Percentiles rank a stretch among this genome's conserved stretches.
phyloP scores from a whole-genome alignment of 2,329 filamentous ascomycete species.

The Trichophyton verrucosum region DNA sequence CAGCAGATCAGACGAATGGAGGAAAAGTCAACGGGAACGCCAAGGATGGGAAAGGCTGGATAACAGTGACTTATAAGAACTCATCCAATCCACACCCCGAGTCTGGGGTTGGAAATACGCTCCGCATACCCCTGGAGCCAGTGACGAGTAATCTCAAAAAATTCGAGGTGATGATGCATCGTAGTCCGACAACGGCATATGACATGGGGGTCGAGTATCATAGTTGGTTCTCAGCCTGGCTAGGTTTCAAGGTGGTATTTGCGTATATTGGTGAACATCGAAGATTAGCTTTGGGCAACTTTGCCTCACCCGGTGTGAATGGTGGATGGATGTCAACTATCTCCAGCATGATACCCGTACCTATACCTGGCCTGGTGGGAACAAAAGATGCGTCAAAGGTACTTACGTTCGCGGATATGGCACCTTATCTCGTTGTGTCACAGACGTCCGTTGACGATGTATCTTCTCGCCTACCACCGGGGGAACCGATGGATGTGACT shows the following conservation, averaged over 20 bases:
- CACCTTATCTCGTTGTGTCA: slow-evolving; percentile 61
- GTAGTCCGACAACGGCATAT: slow-evolving; percentile 46
- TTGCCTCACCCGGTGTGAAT: slow-evolving; percentile 24
- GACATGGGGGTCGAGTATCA: slow-evolving; percentile 51
- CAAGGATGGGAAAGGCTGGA: slow-evolving; percentile 10
- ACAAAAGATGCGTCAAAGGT: slow-evolving; percentile 23
- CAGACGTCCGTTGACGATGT: slow-evolving; percentile 58
- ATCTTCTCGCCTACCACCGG: slow-evolving; percentile 41
- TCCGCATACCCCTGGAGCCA: slow-evolving; percentile 49
- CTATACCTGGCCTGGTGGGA: background rate
- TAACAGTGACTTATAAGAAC: slow-evolving; percentile 31
- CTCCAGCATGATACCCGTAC: slow-evolving; percentile 5
- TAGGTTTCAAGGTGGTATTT: slow-evolving; percentile 50
- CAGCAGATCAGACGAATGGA: slow-evolving; percentile 15
- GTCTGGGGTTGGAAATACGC: slow-evolving; percentile 20
- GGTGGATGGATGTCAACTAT: slow-evolving; percentile 14
- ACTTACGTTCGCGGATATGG: slow-evolving; percentile 62
- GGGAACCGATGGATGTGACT: slow-evolving; percentile 47
- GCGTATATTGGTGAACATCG: slow-evolving; percentile 52
- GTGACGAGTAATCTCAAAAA: slow-evolving; percentile 34
- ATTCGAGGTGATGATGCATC: slow-evolving; percentile 47
- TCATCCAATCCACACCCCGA: slow-evolving; percentile 9
- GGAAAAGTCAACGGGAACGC: slow-evolving; percentile 8
- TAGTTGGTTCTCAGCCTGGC: slow-evolving; percentile 54
- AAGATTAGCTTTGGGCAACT: slow-evolving; percentile 50